These are phyloP conservation scores for Chaetomidium leptoderma DNA, from an alignment of 495 filamentous ascomycete species.

Conservation along the genomic window DNA sequence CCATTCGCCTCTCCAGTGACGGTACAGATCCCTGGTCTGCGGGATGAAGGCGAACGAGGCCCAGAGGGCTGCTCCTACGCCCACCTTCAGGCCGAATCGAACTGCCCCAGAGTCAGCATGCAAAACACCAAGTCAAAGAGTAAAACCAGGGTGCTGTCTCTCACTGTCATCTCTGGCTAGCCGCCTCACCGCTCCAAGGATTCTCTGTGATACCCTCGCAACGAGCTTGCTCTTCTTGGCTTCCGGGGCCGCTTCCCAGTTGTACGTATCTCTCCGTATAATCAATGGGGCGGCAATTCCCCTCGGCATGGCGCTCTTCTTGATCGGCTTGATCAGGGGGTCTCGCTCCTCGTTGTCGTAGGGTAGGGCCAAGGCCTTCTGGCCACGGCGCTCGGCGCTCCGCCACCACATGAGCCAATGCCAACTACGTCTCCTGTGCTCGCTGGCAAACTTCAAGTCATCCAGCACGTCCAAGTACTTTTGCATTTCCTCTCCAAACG, in stretches of 20 bases:
- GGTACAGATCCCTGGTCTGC: conserved; percentile 70
- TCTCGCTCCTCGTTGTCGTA: conserved; percentile 52
- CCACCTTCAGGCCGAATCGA: conserved; percentile 85
- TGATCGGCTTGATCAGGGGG: conserved; percentile 39
- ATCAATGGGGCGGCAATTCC: conserved; percentile 46
- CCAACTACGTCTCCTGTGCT: conserved; percentile 67
- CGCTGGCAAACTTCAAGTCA: conserved; percentile 66
- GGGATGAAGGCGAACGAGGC: conserved; percentile 82
- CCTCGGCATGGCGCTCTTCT: conserved; percentile 44
- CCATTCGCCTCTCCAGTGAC: conserved; percentile 94
- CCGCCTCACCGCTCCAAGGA: conserved; percentile 38
- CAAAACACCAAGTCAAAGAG: not conserved
- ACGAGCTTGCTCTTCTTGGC: conserved; percentile 34
- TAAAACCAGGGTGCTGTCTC: not conserved
- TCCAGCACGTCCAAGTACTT: conserved; percentile 78
- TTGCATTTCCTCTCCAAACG: conserved; percentile 85
- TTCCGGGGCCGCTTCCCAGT: conserved; percentile 40
- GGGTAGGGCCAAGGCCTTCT: conserved; percentile 31
- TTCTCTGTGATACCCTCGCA: conserved; percentile 34
- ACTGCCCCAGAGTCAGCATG: conserved; percentile 38
- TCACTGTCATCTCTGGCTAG: conserved; percentile 51
- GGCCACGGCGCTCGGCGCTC: conserved; percentile 21
- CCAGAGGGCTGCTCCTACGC: conserved; percentile 79
- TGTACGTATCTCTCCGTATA: conserved; percentile 38
- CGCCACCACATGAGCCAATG: conserved; percentile 84